These are phyloP conservation scores for Camelina neglecta DNA, from an alignment of 345 rosid genomes.

Conservation along the genomic window DNA sequence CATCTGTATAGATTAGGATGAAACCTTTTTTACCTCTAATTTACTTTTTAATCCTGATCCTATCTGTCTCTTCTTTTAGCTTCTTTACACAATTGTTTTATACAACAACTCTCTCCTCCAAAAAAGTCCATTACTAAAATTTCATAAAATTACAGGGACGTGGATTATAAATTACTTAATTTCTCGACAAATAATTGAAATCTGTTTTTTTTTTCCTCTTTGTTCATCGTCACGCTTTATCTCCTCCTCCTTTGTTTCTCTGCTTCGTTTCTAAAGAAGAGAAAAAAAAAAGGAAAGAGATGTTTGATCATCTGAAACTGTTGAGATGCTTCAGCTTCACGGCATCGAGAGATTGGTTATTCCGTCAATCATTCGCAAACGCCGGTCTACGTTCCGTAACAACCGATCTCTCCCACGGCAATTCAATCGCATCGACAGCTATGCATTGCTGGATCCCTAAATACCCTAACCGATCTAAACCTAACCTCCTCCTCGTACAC, in stretches of 20 bases:
- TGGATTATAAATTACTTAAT: neutral
- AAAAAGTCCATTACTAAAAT: neutral
- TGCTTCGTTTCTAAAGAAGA: constrained; percentile 8
- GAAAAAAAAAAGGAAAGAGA: neutral
- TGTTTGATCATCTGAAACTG: constrained; percentile 42
- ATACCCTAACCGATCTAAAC: constrained; percentile 42
- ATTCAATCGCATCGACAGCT: constrained; percentile 45
- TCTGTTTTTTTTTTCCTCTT: neutral
- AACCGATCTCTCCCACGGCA: constrained; percentile 58
- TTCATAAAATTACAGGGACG: constrained; percentile 14
- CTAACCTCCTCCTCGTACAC: constrained; percentile 68
- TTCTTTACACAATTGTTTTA: neutral
- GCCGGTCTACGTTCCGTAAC: constrained; percentile 61
- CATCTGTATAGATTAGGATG: constrained; percentile 27
- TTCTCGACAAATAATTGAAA: constrained; percentile 18
- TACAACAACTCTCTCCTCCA: too few relatives aligned
- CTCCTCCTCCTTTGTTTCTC: neutral
- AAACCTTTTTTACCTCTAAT: neutral
- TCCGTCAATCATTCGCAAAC: constrained; percentile 57
- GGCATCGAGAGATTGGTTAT: constrained; percentile 62
- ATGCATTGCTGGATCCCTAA: constrained; percentile 85
- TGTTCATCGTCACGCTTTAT: constrained; percentile 6
- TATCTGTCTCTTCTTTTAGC: neutral
- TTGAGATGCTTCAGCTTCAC: constrained; percentile 66
- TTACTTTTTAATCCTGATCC: neutral